phyloP scores from a whole-genome alignment of 23 red algal species.

The Gracilaria gracilis region DNA sequence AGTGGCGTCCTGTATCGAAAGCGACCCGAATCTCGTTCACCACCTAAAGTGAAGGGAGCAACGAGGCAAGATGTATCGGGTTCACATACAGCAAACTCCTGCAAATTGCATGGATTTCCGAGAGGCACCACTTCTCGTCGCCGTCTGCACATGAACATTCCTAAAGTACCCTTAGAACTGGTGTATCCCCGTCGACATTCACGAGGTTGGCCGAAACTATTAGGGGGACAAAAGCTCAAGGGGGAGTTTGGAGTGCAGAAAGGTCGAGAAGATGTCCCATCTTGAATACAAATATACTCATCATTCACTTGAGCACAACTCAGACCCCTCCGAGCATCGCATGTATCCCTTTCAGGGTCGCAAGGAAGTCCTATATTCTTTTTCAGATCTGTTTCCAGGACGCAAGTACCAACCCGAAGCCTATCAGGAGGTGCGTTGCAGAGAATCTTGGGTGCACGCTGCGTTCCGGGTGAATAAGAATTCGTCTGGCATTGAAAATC shows the following conservation, averaged over 20 bases:
- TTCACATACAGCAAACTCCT: neutral
- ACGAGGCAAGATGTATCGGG: neutral
- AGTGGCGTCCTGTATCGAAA: neutral
- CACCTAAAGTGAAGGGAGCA: neutral
- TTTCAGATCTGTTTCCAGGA: neutral
- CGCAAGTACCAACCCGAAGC: neutral
- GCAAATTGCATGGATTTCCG: neutral
- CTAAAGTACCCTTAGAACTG: neutral
- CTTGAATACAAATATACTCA: neutral
- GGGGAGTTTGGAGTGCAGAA: conserved; percentile 22
- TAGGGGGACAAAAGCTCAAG: neutral
- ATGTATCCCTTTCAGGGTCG: neutral
- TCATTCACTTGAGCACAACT: neutral
- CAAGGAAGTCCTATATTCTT: neutral
- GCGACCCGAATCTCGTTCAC: neutral
- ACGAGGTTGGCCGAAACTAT: neutral
- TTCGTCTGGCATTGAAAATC: neutral
- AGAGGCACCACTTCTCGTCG: neutral
- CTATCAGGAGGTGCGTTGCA: neutral
- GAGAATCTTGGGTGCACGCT: neutral
- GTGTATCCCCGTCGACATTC: neutral
- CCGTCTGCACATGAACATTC: neutral
- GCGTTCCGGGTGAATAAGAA: neutral
- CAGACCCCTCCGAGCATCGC: conserved; percentile 1
- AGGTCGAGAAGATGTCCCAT: neutral